Percentiles rank a stretch among this genome's conserved stretches.
Conservation (phyloP, 176 grass and related monocot species). For the Eragrostis curvula region DNA sequence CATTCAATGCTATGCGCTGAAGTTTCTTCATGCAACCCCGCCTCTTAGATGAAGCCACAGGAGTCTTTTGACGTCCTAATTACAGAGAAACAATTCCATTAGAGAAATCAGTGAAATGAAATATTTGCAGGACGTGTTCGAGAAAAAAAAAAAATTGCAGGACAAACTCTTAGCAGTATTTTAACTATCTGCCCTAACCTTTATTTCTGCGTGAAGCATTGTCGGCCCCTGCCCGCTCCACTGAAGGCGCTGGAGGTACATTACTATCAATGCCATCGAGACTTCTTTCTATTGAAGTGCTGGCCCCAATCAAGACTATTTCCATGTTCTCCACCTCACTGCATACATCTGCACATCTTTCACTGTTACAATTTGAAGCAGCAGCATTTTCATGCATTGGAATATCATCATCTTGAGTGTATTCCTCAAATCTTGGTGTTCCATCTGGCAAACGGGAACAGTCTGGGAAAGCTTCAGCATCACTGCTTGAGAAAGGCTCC, state of each 20-base stretch:
- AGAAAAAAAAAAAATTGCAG: background rate
- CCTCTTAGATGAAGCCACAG: conserved; percentile 2
- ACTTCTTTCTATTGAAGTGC: conserved; percentile 9
- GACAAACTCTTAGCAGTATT: background rate
- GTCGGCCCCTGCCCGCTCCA: background rate
- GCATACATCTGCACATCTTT: background rate
- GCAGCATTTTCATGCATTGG: conserved; percentile 5
- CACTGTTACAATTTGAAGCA: conserved; percentile 5
- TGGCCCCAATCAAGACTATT: background rate
- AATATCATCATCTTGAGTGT: conserved; percentile 9
- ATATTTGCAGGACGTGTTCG: no score
- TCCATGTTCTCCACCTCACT: conserved; percentile 10
- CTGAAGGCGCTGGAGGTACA: conserved; percentile 1
- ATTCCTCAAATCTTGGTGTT: conserved; percentile 38
- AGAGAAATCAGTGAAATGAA: conserved; percentile 33
- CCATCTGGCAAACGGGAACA: conserved; percentile 7
- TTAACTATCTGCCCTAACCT: conserved; percentile 10
- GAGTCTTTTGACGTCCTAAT: conserved; percentile 33
- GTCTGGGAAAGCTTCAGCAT: conserved; percentile 22
- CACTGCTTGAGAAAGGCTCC: background rate
- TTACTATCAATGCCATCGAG: background rate
- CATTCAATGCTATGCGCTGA: background rate
- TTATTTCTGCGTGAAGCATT: conserved; percentile 7
- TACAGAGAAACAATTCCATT: conserved; percentile 9
- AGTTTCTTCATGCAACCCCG: background rate